Evolutionary conservation across 768 basidiomycete genomes (phyloP).

Genomic region (Paxillus rubicundulus): DNA sequence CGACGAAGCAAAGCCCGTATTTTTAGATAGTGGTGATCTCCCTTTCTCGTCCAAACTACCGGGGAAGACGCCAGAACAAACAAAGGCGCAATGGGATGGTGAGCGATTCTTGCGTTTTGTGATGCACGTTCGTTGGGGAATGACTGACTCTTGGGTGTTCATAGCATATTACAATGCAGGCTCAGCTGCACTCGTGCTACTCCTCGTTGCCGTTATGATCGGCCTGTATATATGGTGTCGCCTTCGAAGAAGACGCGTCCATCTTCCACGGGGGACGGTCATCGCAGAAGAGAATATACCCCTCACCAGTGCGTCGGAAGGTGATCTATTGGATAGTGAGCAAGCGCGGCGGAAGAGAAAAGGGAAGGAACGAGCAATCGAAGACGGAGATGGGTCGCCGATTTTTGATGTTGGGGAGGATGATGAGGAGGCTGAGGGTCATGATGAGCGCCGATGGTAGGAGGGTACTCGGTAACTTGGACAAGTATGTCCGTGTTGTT

Average conservation of each 20-base stretch:
- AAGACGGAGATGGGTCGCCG: conserved; percentile 33
- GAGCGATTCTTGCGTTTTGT: conserved; percentile 13
- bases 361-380: conserved; percentile 47
- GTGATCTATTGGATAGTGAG: conserved; percentile 46
- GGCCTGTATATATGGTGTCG: conserved; percentile 83
- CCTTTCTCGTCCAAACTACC: conserved; percentile 34
- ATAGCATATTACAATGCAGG: conserved; percentile 94
- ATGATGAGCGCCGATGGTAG: neutral
- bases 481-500: neutral
- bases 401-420: conserved; percentile 58
- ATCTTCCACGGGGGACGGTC: conserved; percentile 8
- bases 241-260: conserved; percentile 26
- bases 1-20: conserved; percentile 60
- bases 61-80: conserved; percentile 69
- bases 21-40: conserved; percentile 45
- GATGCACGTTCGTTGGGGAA: neutral
- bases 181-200: conserved; percentile 78
- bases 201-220: conserved; percentile 66
- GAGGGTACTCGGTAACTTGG: neutral
- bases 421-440: conserved; percentile 41
- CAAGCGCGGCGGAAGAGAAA: conserved; percentile 36
- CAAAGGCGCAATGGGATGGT: conserved; percentile 93
- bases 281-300: conserved; percentile 69
- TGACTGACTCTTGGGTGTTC: conserved; percentile 3
- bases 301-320: conserved; percentile 42